Conservation (phyloP, 1,139 yeast genomes). For the Saccharomyces hybrid region DNA sequence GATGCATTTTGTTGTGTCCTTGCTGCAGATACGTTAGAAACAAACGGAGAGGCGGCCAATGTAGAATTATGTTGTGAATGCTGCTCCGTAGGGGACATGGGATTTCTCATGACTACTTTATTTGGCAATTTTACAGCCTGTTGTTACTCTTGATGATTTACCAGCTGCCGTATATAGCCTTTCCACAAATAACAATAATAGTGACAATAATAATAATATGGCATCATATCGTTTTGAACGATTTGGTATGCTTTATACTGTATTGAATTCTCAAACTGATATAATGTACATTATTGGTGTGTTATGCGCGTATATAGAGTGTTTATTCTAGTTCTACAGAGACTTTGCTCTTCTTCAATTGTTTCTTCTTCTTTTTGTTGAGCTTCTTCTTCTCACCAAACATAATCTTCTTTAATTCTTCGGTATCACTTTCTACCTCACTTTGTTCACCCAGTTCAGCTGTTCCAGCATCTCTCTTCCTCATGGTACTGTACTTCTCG, state of each 20-base stretch:
- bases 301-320: neutral
- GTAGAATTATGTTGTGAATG: slow-evolving; percentile 53
- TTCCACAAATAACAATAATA: neutral
- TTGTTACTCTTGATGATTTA: neutral
- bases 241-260: neutral
- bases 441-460: slow-evolving; percentile 47
- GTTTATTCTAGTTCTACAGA: slow-evolving; percentile 49
- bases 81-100: slow-evolving; percentile 20
- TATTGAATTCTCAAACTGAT: neutral
- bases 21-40: slow-evolving; percentile 35
- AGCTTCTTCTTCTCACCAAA: slow-evolving; percentile 34
- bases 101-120: slow-evolving; percentile 9
- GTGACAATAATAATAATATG: neutral
- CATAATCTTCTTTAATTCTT: slow-evolving; percentile 37
- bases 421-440: slow-evolving; percentile 39
- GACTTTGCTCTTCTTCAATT: slow-evolving; percentile 39
- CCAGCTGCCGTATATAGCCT: neutral
- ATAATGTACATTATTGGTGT: too few relatives aligned
- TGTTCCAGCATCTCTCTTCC: slow-evolving; percentile 52
- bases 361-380: slow-evolving; percentile 39
- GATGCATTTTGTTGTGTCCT: neutral
- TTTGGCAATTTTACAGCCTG: neutral
- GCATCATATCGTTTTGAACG: neutral
- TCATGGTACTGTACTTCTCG: slow-evolving; percentile 67
- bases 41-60: slow-evolving; percentile 53